Evolutionary conservation across 352 stramenopile genomes (phyloP).

Genomic region (Saprolegnia diclina): DNA sequence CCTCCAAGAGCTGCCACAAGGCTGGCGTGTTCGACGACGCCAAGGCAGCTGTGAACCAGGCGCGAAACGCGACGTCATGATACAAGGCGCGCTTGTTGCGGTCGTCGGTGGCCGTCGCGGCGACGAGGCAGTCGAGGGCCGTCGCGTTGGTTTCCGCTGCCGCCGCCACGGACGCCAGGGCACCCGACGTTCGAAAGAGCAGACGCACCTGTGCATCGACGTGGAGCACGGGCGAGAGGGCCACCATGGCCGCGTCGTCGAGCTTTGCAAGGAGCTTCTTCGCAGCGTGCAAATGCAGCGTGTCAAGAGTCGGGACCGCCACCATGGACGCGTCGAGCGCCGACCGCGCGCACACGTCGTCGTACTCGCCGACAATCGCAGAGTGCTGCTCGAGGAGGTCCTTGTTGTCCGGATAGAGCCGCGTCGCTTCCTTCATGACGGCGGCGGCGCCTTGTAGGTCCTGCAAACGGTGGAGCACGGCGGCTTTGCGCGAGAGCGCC

Average conservation of each 20-base stretch:
- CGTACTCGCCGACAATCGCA: constrained; percentile 63
- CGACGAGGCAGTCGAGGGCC: constrained; percentile 1
- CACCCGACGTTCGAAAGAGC: constrained; percentile 51
- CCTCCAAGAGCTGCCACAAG: constrained; percentile 40
- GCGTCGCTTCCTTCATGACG: constrained; percentile 49
- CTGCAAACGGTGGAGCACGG: constrained; percentile 45
- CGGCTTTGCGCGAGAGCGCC: constrained; percentile 55
- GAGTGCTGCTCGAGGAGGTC: constrained; percentile 69
- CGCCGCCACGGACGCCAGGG: constrained; percentile 46
- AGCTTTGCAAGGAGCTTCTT: constrained; percentile 46
- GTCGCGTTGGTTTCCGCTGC: constrained; percentile 17
- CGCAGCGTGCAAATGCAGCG: constrained; percentile 48
- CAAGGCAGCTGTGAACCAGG: constrained; percentile 23
- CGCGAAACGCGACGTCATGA: constrained; percentile 8
- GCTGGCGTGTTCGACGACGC: constrained; percentile 24
- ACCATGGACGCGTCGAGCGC: constrained; percentile 29
- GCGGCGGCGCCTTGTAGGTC: constrained; percentile 42
- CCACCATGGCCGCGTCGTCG: constrained; percentile 36
- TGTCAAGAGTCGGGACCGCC: neutral
- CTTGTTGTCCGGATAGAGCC: constrained; percentile 37
- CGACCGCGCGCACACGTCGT: constrained; percentile 41
- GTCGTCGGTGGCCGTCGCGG: constrained; percentile 1
- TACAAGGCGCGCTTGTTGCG: constrained; percentile 7
- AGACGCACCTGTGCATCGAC: constrained; percentile 39
- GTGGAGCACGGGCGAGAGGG: constrained; percentile 54